Percentiles rank a stretch among this genome's conserved stretches.
These are phyloP conservation scores for Phoma sp. DNA, from an alignment of 2,329 filamentous ascomycete genomes.

Conservation along the genomic window DNA sequence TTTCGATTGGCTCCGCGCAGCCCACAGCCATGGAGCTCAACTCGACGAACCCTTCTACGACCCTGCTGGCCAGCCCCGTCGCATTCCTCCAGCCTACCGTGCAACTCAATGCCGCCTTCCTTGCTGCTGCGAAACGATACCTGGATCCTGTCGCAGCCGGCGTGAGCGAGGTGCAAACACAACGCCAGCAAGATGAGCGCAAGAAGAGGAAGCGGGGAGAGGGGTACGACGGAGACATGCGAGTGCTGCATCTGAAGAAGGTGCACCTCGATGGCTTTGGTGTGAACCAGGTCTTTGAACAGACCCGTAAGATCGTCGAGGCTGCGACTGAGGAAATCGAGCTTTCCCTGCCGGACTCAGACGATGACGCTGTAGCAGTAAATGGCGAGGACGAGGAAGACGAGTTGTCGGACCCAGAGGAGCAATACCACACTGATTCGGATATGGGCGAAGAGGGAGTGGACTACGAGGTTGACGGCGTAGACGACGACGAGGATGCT, in stretches of 20 bases:
- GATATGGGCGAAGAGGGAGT: constrained; percentile 42
- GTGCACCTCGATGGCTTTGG: constrained; percentile 88
- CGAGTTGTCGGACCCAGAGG: constrained; percentile 44
- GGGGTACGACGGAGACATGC: constrained; percentile 52
- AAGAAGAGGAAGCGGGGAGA: constrained; percentile 78
- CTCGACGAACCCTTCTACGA: constrained; percentile 60
- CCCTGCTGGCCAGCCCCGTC: constrained; percentile 69
- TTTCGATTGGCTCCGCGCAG: constrained; percentile 46
- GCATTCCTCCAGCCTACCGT: constrained; percentile 76
- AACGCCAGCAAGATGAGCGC: constrained; percentile 69
- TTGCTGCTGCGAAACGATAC: constrained; percentile 78
- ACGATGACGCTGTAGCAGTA: constrained; percentile 28
- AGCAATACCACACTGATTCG: constrained; percentile 37
- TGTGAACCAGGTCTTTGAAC: constrained; percentile 90
- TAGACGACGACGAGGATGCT: constrained; percentile 40
- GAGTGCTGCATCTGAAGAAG: constrained; percentile 76
- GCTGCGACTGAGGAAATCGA: constrained; percentile 64
- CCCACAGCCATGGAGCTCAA: constrained; percentile 44
- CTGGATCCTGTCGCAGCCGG: constrained; percentile 79
- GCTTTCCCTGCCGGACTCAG: constrained; percentile 50
- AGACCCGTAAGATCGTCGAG: constrained; percentile 82
- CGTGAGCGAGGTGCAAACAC: constrained; percentile 74
- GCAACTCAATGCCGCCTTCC: constrained; percentile 70
- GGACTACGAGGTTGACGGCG: constrained; percentile 43
- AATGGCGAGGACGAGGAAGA: constrained; percentile 34